Conservation (phyloP, 2,329 filamentous ascomycete species). For the Epichloe scottii region DNA sequence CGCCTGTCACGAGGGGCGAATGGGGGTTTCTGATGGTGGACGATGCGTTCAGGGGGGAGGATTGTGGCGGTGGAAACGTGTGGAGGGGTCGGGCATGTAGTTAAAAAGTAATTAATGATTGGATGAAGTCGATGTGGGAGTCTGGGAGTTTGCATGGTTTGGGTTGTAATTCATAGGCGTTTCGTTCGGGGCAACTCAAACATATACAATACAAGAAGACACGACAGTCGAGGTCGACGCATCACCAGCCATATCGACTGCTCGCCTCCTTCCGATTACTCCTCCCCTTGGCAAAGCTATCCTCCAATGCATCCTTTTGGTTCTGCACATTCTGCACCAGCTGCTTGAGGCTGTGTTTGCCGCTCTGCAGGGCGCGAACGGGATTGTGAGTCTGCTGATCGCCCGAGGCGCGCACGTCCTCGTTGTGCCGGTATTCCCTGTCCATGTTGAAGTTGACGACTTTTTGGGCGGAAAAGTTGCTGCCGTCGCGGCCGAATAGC, state of each 20-base stretch:
- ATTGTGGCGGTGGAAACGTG: constrained; percentile 41
- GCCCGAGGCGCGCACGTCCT: constrained; percentile 57
- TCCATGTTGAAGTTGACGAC: constrained; percentile 85
- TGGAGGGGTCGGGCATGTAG: constrained; percentile 14
- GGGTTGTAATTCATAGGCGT: neutral
- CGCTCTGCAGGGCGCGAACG: constrained; percentile 69
- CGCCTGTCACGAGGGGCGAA: constrained; percentile 47
- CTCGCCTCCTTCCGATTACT: constrained; percentile 73
- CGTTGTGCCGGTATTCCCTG: constrained; percentile 74
- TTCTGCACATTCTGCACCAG: constrained; percentile 71
- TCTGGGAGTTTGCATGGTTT: neutral
- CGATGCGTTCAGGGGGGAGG: constrained; percentile 28
- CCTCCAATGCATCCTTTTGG: constrained; percentile 79
- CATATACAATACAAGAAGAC: neutral
- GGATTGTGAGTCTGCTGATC: constrained; percentile 68
- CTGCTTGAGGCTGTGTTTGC: constrained; percentile 78
- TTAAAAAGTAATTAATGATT: neutral
- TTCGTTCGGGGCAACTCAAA: neutral
- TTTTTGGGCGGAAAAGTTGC: constrained; percentile 31
- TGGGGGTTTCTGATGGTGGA: constrained; percentile 49
- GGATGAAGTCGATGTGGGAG: neutral
- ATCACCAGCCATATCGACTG: constrained; percentile 66
- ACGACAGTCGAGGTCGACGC: neutral
- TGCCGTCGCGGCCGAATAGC: constrained; percentile 62
- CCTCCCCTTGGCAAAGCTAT: constrained; percentile 75